Conservation (phyloP, 148 eudicot genomes). For the Dysphania ambrosioides region DNA sequence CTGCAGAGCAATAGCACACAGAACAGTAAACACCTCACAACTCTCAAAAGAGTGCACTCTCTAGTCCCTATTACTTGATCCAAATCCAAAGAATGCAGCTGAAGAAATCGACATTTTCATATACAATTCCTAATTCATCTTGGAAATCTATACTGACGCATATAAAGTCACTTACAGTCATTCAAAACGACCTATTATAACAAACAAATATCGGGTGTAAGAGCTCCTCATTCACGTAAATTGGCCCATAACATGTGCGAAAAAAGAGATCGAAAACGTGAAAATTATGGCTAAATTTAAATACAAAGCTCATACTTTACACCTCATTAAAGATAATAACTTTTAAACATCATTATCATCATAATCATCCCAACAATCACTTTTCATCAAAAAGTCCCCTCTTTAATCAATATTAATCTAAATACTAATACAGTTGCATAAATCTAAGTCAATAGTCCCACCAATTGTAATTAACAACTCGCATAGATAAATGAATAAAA, state of each 20-base stretch:
- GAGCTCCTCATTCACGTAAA: neutral
- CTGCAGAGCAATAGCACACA: slow-evolving; percentile 31
- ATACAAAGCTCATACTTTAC: neutral
- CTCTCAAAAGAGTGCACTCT: neutral
- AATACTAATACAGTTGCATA: neutral
- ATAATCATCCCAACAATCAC: slow-evolving; percentile 3
- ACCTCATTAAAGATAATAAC: neutral
- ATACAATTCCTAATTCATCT: neutral
- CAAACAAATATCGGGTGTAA: neutral
- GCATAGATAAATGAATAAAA: neutral
- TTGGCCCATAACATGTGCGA: neutral
- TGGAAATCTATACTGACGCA: too few relatives aligned
- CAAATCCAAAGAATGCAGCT: neutral
- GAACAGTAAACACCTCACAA: neutral
- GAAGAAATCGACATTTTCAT: neutral
- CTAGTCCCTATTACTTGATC: neutral
- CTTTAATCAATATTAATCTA: neutral
- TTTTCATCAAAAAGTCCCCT: too few relatives aligned
- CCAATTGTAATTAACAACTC: neutral
- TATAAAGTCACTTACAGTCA: too few relatives aligned
- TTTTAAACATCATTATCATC: slow-evolving; percentile 6
- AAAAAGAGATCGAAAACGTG: neutral
- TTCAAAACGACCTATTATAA: too few relatives aligned
- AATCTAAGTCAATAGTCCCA: slow-evolving; percentile 1
- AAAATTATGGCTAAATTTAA: neutral